phyloP scores from a whole-genome alignment of 164 flowering plant species.

The Magnolia kwangsiensis region DNA sequence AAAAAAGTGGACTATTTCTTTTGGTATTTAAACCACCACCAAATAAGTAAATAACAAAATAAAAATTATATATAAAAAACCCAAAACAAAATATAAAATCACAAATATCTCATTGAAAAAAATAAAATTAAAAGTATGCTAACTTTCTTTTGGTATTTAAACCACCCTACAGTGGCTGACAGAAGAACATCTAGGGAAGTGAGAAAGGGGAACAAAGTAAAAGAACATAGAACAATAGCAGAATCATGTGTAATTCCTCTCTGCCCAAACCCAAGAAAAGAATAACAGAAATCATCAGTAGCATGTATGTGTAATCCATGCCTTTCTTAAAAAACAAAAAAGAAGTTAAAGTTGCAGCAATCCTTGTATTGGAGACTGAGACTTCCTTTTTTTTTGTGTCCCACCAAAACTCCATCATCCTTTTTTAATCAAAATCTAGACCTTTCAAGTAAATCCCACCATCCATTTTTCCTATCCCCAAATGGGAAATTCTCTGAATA shows the following conservation, averaged over 20 bases:
- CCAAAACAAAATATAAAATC: too few relatives aligned
- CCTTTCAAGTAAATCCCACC: slow-evolving; percentile 25
- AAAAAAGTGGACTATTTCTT: slow-evolving; percentile 27
- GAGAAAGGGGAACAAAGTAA: slow-evolving; percentile 64
- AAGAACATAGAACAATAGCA: slow-evolving; percentile 48
- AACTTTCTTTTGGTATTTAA: slow-evolving; percentile 24
- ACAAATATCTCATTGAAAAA: too few relatives aligned
- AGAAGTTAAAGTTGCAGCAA: slow-evolving; percentile 45
- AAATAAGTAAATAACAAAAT: too few relatives aligned
- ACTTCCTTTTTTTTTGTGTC: slow-evolving; percentile 25
- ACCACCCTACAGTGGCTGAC: slow-evolving; percentile 9
- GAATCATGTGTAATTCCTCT: slow-evolving; percentile 53
- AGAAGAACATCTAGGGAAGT: slow-evolving; percentile 81
- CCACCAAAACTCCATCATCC: neutral
- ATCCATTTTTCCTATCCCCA: neutral
- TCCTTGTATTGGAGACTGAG: slow-evolving; percentile 77
- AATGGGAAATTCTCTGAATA: slow-evolving; percentile 37
- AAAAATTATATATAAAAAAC: too few relatives aligned
- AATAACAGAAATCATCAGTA: slow-evolving; percentile 37
- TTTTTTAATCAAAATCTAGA: slow-evolving; percentile 13
- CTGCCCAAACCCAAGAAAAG: slow-evolving; percentile 44
- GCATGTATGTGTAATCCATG: slow-evolving; percentile 1
- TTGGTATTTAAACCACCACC: slow-evolving; percentile 9
- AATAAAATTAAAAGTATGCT: neutral
- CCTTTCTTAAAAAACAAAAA: slow-evolving; percentile 24